Evolutionary conservation across 2,329 filamentous ascomycete genomes (phyloP), one percentile per base, ranked within the genome.

Genomic region (Colletotrichum falcatum): DNA sequence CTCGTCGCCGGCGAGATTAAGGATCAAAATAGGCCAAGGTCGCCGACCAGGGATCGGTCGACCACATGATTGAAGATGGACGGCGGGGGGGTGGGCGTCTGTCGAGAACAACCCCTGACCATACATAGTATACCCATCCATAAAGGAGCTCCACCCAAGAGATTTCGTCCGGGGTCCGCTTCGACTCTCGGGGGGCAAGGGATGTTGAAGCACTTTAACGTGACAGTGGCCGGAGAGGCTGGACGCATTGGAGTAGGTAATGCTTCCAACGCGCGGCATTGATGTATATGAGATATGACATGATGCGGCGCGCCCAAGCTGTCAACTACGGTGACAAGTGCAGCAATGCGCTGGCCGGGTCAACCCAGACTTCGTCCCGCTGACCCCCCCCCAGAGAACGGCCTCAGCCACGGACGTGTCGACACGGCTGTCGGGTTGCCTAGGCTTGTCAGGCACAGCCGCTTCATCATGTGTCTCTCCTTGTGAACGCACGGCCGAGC

Each of bases 1-100:
- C 44, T 42, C 63, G 66, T 58, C 64, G 39, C 44, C 58, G 63
- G 63, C 58, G 63, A 70, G 67, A 70, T 70, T 70, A 70, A 70
- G 63, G 67, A 70, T 60, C 67, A 30, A 59, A 70, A 70, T 58
- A 58, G 44, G 58, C 56, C 58, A 66, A 46, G 51, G 51, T 44
- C 35, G 30, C n/a, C 14, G 58, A 16, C 49, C 63, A 54, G 28
- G 67, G 67, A 53, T 70, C 9, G 18, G 46, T 53, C 58, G 67
- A 53, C 56, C 67, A 70, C 67, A 70, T 70, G 67, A 70, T 70
- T 70, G 37, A 67, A 58, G 65, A 58, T 46, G 26, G 37, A 48
- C 26, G 18, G 18, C 18, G 46, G 49, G 30, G 48, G 6, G 2
- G 42, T 7, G 42, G 11, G 28, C 33, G 42, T 63, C 56, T 56